Conservation (phyloP, 345 rosid species). For the Salix purpurea region DNA sequence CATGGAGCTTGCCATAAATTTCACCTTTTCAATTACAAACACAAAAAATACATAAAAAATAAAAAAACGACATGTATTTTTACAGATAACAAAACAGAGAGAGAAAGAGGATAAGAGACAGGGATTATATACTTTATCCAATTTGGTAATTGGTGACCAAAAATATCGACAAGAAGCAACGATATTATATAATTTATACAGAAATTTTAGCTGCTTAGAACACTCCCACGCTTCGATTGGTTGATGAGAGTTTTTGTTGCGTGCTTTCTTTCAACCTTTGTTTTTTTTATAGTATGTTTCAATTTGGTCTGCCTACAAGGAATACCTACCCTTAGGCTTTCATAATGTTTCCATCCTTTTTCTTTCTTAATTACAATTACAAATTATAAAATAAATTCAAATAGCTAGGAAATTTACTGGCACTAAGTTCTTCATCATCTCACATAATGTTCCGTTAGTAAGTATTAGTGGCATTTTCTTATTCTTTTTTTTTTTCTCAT, state of each 20-base stretch:
- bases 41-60: neutral
- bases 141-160: neutral
- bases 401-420: too few relatives aligned
- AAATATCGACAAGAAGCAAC: neutral
- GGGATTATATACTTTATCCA: neutral
- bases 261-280: too few relatives aligned
- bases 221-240: neutral
- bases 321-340: too few relatives aligned
- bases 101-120: neutral
- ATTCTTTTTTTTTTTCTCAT: too few relatives aligned
- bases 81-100: neutral
- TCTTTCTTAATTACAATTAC: too few relatives aligned
- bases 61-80: neutral
- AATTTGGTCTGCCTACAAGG: neutral
- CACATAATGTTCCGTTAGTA: too few relatives aligned
- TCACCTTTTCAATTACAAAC: constrained; percentile 1
- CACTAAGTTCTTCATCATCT: too few relatives aligned
- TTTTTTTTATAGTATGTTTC: neutral
- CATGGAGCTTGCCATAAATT: constrained; percentile 27
- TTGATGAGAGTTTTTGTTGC: neutral
- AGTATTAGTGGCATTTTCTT: too few relatives aligned
- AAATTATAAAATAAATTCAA: too few relatives aligned
- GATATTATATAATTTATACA: neutral
- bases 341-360: too few relatives aligned
- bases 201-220: neutral